Evolutionary conservation across 805 yeast species (phyloP), one percentile per base, ranked within the genome.

Genomic region (Yarrowia sp.): DNA sequence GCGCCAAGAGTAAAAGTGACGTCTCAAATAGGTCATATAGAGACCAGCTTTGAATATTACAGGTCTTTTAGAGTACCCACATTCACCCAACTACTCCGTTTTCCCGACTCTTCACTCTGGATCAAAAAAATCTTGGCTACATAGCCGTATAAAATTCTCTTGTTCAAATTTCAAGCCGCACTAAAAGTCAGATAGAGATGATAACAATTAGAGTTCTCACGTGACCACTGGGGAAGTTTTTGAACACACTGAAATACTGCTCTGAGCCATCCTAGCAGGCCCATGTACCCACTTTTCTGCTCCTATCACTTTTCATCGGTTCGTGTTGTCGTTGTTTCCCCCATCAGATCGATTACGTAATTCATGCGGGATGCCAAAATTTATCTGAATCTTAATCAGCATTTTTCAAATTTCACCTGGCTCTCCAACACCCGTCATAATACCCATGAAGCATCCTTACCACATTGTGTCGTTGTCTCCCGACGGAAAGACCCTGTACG

Each of bases 391-490:
- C 50, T 58, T 58, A 58, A 30, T 42, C 40, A 17, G 9, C 33
- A 30, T 30, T n/a, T 56, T 17, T 42, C 44, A 4, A 20, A 20
- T 17, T 33, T 13, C 53, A 38, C 17, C 56, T 5, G 30, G 40
- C 13, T 30, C 14, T 40, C 40, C 14, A 33, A 44, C 43, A 3
- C 19, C n/a, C 20, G 36, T 20, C 36, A 43, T 36, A 44, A 43
- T 19, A 13, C 58, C 33, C 47, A 64, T 64, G 67, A 64, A 64
- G 60, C 67, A 64, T 43, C 67, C 67, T 9, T 64, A 50, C 42
- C 67, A 64, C 49, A 50, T 64, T 19, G 49, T 64, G 49, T 40
- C 58, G 2, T n/a, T 52, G 33, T 42, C 49, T 20, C 60, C 49
- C 33, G 68, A 66, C 43, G 66, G 49, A 24, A 44, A 40, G 53